Evolutionary conservation across 2,329 filamentous ascomycete genomes (phyloP), one percentile per base, ranked within the genome.

Genomic region (Trichoderma pleuroti): DNA sequence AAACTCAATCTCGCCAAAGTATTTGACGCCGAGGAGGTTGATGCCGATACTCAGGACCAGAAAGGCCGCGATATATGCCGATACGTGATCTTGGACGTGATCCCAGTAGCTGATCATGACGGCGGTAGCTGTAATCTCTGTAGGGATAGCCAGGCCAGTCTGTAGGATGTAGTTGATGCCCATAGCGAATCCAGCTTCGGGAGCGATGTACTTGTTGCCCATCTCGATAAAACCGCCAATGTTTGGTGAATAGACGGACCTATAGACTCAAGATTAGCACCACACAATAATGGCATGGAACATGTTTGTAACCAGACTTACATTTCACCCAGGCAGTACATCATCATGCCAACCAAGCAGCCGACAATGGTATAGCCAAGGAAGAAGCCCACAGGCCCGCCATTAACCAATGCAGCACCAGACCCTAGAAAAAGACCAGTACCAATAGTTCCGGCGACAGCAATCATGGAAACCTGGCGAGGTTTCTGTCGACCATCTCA

Each of bases 1-100:
- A 70, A 85, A 85, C 72, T 85, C 83, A n/a, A 82, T 80, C 73
- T 85, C 83, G 59, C 82, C 82, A 66, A 82, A 83, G 72, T 82
- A 81, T 6, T 74, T 76, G 32, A 84, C 81, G 56, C 70, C 70
- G 4, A 73, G 49, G 36, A 75, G 71, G 42, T 75, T 75, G 42
- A 72, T 72, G 5, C 70, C 68, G 3, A 75, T 72, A 10, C 71
- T 74, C 18, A 72, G 32, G 24, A 74, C 21, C 32, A 75, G 65
- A 52, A 74, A 75, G 18, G 71, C 56, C 46, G 72, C 70, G 28
- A 75, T 75, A 42, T 65, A 73, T 26, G 39, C 70, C 32, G 56
- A 72, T 34, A 69, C 72, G 69, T 68, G 71, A 62, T 21, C 32
- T 1, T 42, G 36, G 8, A 57, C 66, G 8, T 73, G 60, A 34